Evolutionary conservation across 495 filamentous ascomycete species (phyloP).

Genomic region (Acidiella bohemica): DNA sequence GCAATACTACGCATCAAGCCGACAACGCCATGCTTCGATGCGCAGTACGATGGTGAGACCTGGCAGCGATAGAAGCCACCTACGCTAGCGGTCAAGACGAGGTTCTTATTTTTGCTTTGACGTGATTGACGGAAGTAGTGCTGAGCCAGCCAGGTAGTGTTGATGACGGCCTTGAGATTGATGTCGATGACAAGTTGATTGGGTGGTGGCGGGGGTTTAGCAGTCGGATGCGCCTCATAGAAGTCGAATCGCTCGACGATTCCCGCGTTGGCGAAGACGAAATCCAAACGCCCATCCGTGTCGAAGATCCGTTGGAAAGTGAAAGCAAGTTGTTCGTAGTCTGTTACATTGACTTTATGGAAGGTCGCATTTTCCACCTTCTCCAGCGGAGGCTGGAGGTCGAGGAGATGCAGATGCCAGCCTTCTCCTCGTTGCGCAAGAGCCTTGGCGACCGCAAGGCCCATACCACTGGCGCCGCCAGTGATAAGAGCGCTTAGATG

Average conservation of each 20-base stretch:
- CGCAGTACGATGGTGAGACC: conserved; percentile 23
- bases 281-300: conserved; percentile 19
- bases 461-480: conserved; percentile 23
- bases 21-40: conserved; percentile 23
- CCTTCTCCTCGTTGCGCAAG: conserved; percentile 21
- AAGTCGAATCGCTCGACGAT: conserved; percentile 25
- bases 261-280: conserved; percentile 27
- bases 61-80: conserved; percentile 23
- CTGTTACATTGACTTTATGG: conserved; percentile 21
- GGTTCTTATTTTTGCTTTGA: conserved; percentile 15
- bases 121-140: conserved; percentile 24
- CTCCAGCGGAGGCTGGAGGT: conserved; percentile 19
- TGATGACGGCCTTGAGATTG: conserved; percentile 25
- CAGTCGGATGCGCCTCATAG: conserved; percentile 19
- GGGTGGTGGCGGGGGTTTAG: conserved; percentile 22
- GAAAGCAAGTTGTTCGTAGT: conserved; percentile 19
- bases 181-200: conserved; percentile 24
- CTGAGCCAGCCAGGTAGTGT: conserved; percentile 23
- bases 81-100: conserved; percentile 25
- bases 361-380: conserved; percentile 21
- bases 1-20: conserved; percentile 23
- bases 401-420: conserved; percentile 25
- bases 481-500: conserved; percentile 15
- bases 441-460: conserved; percentile 26
- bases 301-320: conserved; percentile 24